phyloP scores from a whole-genome alignment of 1,284 basidiomycete genomes.

The Rhizopogon hawkerae region DNA sequence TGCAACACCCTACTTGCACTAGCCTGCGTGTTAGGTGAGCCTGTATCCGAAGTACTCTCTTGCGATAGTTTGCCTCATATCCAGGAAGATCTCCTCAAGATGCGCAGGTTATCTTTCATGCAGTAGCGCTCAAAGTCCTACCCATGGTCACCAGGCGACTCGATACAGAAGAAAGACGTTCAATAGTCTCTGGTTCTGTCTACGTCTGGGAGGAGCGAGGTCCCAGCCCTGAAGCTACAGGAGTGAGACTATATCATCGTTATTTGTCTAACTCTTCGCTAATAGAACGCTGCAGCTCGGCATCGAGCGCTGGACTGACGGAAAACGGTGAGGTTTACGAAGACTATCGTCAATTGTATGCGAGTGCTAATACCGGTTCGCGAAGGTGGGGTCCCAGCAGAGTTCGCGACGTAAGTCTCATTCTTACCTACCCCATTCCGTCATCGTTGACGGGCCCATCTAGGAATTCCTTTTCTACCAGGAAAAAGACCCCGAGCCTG shows the following conservation, averaged over 20 bases:
- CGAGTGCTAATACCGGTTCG: slow-evolving; percentile 1
- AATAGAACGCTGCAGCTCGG: slow-evolving; percentile 39
- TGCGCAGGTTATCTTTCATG: slow-evolving; percentile 70
- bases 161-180: slow-evolving; percentile 62
- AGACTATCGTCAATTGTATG: slow-evolving; percentile 27
- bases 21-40: slow-evolving; percentile 28
- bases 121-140: slow-evolving; percentile 49
- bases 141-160: slow-evolving; percentile 67
- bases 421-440: slow-evolving; percentile 6
- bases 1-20: slow-evolving; percentile 42
- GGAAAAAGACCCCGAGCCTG: slow-evolving; percentile 43
- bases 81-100: slow-evolving; percentile 49
- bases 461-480: slow-evolving; percentile 75
- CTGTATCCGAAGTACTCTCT: slow-evolving; percentile 26
- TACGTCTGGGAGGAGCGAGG: slow-evolving; percentile 79
- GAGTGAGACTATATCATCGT: slow-evolving; percentile 37
- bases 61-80: slow-evolving; percentile 34
- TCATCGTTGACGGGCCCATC: slow-evolving; percentile 5
- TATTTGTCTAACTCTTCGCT: background rate
- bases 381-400: slow-evolving; percentile 65
- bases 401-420: slow-evolving; percentile 55
- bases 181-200: slow-evolving; percentile 59
- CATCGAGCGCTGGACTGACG: slow-evolving; percentile 76
- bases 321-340: slow-evolving; percentile 43
- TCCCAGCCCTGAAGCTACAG: slow-evolving; percentile 55